A percentile compares a stretch with the other conserved stretches of the same genome.
phyloP scores from a whole-genome alignment of 805 yeast species.

The Lipomyces sp. region DNA sequence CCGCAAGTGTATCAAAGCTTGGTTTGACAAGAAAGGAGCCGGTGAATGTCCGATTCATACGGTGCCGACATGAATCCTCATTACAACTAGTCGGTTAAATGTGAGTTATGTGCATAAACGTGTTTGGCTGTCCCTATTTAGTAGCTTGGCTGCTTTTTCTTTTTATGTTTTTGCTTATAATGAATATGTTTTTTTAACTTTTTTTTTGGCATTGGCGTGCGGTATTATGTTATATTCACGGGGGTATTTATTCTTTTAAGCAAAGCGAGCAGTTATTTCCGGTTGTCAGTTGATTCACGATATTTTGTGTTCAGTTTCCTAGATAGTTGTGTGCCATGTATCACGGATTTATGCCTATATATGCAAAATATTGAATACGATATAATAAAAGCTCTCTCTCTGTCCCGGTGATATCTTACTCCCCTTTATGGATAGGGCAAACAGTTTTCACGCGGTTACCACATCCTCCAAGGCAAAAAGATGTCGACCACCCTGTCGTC shows the following conservation, averaged over 20 bases:
- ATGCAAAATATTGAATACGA: neutral
- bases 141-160: neutral
- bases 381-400: neutral
- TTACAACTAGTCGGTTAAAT: neutral
- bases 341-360: slow-evolving; percentile 10
- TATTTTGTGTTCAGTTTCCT: neutral
- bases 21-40: slow-evolving; percentile 86
- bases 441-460: slow-evolving; percentile 36
- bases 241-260: slow-evolving; percentile 8
- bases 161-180: slow-evolving; percentile 6
- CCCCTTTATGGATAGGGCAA: too few relatives aligned
- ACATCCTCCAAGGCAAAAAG: slow-evolving; percentile 68
- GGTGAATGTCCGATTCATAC: slow-evolving; percentile 88
- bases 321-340: neutral
- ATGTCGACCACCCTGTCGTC: slow-evolving; percentile 55
- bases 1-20: slow-evolving; percentile 82
- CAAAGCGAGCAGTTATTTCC: neutral
- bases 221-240: slow-evolving; percentile 2
- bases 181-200: slow-evolving; percentile 1
- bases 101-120: neutral
- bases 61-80: slow-evolving; percentile 45
- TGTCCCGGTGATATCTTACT: too few relatives aligned
- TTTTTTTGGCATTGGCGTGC: slow-evolving; percentile 10
- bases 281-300: neutral
- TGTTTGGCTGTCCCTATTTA: neutral